Conservation (phyloP, 257 asterid species). For the Scutellaria galericulata region DNA sequence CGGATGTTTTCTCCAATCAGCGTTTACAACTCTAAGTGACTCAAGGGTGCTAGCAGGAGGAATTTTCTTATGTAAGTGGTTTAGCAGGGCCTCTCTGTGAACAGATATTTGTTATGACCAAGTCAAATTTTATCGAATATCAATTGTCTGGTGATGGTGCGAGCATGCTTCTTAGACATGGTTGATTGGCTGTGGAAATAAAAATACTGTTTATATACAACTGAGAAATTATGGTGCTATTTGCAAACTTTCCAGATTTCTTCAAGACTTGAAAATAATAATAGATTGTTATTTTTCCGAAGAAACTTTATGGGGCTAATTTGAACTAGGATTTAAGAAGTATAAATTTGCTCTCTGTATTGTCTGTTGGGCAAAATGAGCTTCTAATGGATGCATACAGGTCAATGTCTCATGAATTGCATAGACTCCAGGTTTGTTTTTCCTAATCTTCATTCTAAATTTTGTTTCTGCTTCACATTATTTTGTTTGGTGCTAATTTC, state of each 20-base stretch:
- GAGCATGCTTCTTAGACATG: not conserved
- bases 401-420: conserved; percentile 81
- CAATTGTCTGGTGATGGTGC: not conserved
- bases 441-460: conserved; percentile 1
- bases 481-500: not conserved
- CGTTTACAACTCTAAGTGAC: too few relatives aligned
- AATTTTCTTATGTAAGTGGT: not conserved
- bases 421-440: conserved; percentile 66
- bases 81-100: conserved; percentile 1
- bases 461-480: not conserved
- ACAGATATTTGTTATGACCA: not conserved
- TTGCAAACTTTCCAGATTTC: not conserved
- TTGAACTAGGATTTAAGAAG: not conserved
- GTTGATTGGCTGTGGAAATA: not conserved
- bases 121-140: not conserved
- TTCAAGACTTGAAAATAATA: not conserved
- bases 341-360: not conserved
- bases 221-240: not conserved
- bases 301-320: not conserved
- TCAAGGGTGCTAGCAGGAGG: too few relatives aligned
- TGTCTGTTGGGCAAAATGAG: conserved; percentile 47
- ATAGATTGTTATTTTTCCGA: not conserved
- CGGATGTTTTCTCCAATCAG: too few relatives aligned
- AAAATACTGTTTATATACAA: not conserved
- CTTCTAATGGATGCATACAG: conserved; percentile 65